These are phyloP conservation scores for Glutinoglossum americanum DNA, from an alignment of 495 filamentous ascomycete species.

Conservation along the genomic window DNA sequence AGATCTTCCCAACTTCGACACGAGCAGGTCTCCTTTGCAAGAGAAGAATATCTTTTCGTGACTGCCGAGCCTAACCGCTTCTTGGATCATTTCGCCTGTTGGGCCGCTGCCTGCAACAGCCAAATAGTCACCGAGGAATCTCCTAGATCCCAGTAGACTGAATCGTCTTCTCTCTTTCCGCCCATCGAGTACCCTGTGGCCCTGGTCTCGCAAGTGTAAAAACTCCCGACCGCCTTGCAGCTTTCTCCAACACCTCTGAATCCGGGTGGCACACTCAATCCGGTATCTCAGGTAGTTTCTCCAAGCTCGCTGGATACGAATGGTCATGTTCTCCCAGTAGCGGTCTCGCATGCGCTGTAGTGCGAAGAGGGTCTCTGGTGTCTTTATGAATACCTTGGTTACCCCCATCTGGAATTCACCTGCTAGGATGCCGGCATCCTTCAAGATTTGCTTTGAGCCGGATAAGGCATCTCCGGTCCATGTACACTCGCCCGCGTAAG, in stretches of 20 bases:
- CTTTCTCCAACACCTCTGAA: conserved; percentile 89
- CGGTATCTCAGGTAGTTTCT: conserved; percentile 84
- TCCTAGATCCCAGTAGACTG: conserved; percentile 71
- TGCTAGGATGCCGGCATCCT: conserved; percentile 80
- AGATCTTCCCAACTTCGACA: conserved; percentile 86
- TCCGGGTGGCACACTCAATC: conserved; percentile 76
- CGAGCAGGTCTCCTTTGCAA: conserved; percentile 66
- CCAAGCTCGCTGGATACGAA: conserved; percentile 93
- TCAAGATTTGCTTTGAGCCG: conserved; percentile 83
- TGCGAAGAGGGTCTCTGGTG: conserved; percentile 91
- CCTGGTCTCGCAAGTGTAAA: conserved; percentile 68
- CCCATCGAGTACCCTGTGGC: conserved; percentile 61
- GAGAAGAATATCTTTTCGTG: conserved; percentile 65
- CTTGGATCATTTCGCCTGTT: conserved; percentile 61
- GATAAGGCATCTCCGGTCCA: conserved; percentile 75
- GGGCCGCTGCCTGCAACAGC: conserved; percentile 64
- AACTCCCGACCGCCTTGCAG: conserved; percentile 73
- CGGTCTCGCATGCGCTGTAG: conserved; percentile 93
- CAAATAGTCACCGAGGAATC: conserved; percentile 91
- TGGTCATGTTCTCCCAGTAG: conserved; percentile 99
- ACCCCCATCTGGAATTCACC: conserved; percentile 97
- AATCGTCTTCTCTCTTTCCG: conserved; percentile 82
- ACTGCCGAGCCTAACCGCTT: conserved; percentile 37
- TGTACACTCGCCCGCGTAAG: conserved; percentile 91
- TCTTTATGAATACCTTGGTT: conserved; percentile 96